Percentiles rank a stretch among this genome's conserved stretches.
phyloP scores from a whole-genome alignment of 1,139 yeast species.

The Suhomyces wounanorum region DNA sequence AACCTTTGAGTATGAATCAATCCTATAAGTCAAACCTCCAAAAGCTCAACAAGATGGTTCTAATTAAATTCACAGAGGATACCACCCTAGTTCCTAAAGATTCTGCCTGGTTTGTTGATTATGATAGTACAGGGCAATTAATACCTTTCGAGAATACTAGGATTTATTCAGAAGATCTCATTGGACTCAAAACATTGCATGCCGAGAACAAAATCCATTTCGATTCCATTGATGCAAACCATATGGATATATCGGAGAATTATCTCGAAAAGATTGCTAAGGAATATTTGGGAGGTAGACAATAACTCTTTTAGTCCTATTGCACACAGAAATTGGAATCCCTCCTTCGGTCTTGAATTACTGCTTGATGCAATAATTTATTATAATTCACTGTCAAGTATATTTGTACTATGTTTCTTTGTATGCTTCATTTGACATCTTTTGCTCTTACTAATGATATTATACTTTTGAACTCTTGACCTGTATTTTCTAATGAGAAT shows the following conservation, averaged over 20 bases:
- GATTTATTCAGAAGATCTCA: slow-evolving; percentile 52
- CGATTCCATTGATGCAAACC: slow-evolving; percentile 57
- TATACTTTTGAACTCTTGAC: neutral
- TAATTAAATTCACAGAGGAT: slow-evolving; percentile 63
- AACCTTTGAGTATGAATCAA: slow-evolving; percentile 23
- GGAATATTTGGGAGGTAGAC: slow-evolving; percentile 31
- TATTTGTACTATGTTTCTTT: neutral
- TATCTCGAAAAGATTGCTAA: slow-evolving; percentile 43
- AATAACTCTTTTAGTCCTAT: no score
- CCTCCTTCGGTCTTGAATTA: no score
- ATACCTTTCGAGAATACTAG: slow-evolving; percentile 53
- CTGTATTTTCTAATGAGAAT: neutral
- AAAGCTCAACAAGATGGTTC: slow-evolving; percentile 52
- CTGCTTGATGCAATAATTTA: neutral
- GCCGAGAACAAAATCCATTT: slow-evolving; percentile 49
- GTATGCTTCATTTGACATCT: neutral
- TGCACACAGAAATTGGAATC: no score
- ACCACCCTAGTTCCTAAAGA: slow-evolving; percentile 72
- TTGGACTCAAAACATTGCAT: slow-evolving; percentile 59
- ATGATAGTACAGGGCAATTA: slow-evolving; percentile 45
- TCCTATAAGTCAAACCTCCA: slow-evolving; percentile 47
- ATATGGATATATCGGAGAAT: slow-evolving; percentile 62
- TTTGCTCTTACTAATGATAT: neutral
- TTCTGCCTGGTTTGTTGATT: slow-evolving; percentile 66
- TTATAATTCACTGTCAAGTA: neutral